Evolutionary conservation across 352 stramenopile species (phyloP), one percentile per base, ranked within the genome.

Genomic region (Globisporangium abappressorium): DNA sequence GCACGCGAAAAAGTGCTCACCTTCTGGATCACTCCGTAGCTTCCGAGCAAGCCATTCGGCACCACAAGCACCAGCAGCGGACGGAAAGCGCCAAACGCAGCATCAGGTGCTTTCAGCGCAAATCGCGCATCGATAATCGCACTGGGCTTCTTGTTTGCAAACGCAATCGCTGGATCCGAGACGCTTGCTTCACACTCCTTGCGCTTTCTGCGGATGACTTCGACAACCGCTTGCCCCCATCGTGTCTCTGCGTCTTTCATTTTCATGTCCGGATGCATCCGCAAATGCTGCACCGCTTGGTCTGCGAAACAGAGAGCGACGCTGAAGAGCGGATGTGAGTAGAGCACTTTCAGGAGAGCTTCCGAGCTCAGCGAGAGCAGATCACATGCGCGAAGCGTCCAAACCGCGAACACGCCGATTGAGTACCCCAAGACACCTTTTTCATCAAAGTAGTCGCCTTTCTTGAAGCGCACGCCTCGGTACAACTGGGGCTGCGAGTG

Each of bases 361-460:
- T 86, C 77, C 1, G 81, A 64, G 7, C 59, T 73, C 6, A 90
- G 67, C 1, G 81, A 88, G 5, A 92, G 58, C 62, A 92, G 64
- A 34, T 90, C 81, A 57, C 81, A 92, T 0, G 81, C 77, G 1
- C 80, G 74, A 54, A 89, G 62, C 7, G 84, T 84, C 9, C 69
- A 73, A 30, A 92, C 77, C 0, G 81, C 80, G 58, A 73, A 81
- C 1, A 72, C 65, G 38, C 80, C 80, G 7, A 89, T 81, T 0
- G 80, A 85, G 56, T 76, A 90, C 0, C 75, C 78, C 1, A 90
- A 65, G n/a, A 92, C 58, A 0, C 79, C 79, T 24, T 76, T 74
- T 11, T 92, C 80, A 9, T 79, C 84, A 68, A 92, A 89, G 61
- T 86, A 89, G 30, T 85, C 74, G 14, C 79, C 81, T 33, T 89